Evolutionary conservation across 202 grass and related monocot species (phyloP).

Genomic region (Setaria viridis): DNA sequence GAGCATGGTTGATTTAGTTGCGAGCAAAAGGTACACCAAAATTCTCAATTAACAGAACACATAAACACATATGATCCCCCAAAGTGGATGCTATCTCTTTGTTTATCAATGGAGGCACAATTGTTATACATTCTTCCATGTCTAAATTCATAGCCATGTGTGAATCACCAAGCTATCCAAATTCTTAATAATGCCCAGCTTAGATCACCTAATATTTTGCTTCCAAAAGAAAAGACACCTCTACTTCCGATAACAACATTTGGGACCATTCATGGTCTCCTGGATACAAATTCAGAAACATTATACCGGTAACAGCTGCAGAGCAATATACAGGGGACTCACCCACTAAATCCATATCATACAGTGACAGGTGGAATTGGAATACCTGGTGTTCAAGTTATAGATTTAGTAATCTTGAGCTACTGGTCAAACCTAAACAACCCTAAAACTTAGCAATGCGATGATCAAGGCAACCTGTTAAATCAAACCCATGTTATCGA

Average conservation of each 20-base stretch:
- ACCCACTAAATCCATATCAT: slow-evolving; percentile 61
- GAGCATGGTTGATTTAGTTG: slow-evolving; percentile 40
- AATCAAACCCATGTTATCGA: slow-evolving; percentile 28
- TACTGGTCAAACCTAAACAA: slow-evolving; percentile 37
- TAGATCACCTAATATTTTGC: slow-evolving; percentile 28
- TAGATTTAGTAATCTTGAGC: slow-evolving; percentile 56
- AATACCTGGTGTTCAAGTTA: slow-evolving; percentile 59
- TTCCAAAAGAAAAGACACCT: background rate
- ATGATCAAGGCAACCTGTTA: slow-evolving; percentile 25
- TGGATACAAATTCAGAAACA: slow-evolving; percentile 50
- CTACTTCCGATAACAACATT: slow-evolving; percentile 35
- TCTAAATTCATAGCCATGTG: slow-evolving; percentile 22
- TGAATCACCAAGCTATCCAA: slow-evolving; percentile 25
- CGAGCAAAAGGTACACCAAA: slow-evolving; percentile 22
- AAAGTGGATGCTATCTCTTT: background rate
- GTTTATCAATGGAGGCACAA: background rate
- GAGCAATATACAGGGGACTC: slow-evolving; percentile 53
- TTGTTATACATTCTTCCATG: background rate
- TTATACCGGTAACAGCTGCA: slow-evolving; percentile 40
- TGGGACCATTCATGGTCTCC: slow-evolving; percentile 13
- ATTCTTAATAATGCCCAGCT: background rate
- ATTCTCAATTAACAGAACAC: slow-evolving; percentile 23
- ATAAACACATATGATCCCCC: background rate
- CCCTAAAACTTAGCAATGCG: slow-evolving; percentile 41
- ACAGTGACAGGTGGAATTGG: slow-evolving; percentile 47